Percentiles rank a stretch among this genome's conserved stretches.
These are phyloP conservation scores for Citrus sp. DNA, from an alignment of 345 rosid genomes.

Conservation along the genomic window DNA sequence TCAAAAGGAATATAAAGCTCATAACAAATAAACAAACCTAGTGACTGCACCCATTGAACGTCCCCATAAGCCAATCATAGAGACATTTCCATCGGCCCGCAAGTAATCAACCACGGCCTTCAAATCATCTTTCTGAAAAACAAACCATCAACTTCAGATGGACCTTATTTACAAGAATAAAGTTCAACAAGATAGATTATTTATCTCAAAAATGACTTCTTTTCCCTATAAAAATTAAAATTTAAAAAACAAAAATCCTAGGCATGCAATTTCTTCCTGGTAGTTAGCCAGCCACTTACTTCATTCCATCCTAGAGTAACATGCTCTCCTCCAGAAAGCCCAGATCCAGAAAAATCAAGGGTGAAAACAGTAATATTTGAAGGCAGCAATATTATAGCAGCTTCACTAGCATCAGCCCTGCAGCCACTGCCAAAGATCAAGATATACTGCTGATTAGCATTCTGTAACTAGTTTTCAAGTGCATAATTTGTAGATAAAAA, in stretches of 20 bases:
- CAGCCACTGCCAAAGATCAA: slow-evolving; percentile 69
- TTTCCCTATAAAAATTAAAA: background rate
- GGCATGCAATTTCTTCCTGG: background rate
- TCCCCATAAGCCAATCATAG: slow-evolving; percentile 95
- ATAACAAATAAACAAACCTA: slow-evolving; percentile 41
- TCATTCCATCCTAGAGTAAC: slow-evolving; percentile 90
- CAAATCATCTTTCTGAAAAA: slow-evolving; percentile 82
- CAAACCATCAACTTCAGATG: slow-evolving; percentile 18
- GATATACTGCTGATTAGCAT: slow-evolving; percentile 18
- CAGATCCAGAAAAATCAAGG: slow-evolving; percentile 93
- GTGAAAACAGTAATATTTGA: slow-evolving; percentile 89
- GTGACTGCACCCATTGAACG: slow-evolving; percentile 98
- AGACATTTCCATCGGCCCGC: slow-evolving; percentile 83
- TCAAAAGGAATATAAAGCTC: slow-evolving; percentile 14
- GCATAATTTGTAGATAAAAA: background rate
- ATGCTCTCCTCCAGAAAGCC: slow-evolving; percentile 84
- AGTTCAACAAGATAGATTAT: background rate
- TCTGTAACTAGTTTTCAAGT: background rate
- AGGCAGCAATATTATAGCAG: slow-evolving; percentile 78
- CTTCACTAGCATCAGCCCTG: slow-evolving; percentile 95
- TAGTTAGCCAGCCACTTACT: slow-evolving; percentile 40
- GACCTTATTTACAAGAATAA: background rate
- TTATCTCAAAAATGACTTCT: background rate
- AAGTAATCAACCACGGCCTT: slow-evolving; percentile 77
- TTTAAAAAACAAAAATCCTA: too few relatives aligned